Percentiles rank a stretch among this genome's conserved stretches.
Evolutionary conservation across 495 filamentous ascomycete genomes (phyloP).

Genomic region (Penicillium ucsense): DNA sequence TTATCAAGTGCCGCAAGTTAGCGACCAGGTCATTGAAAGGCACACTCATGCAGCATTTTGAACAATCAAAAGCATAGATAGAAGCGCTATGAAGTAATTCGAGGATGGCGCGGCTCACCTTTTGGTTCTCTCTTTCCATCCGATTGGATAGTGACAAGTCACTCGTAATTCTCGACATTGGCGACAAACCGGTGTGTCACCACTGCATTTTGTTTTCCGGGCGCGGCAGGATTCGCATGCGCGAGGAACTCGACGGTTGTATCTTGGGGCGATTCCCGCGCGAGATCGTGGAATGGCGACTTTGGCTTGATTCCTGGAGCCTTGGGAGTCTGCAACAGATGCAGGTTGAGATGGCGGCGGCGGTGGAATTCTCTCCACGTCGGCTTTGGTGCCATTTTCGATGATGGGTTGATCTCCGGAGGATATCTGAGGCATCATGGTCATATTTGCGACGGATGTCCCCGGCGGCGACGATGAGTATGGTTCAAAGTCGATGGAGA

Average conservation of each 20-base stretch:
- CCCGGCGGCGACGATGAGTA: too few species aligned
- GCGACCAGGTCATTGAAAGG: background rate
- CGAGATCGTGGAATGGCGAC: slow-evolving; percentile 38
- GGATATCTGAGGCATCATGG: slow-evolving; percentile 3
- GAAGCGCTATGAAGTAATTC: too few species aligned
- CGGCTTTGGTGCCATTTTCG: background rate
- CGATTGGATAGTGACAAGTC: slow-evolving; percentile 45
- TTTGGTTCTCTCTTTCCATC: slow-evolving; percentile 50
- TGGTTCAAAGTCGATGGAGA: too few species aligned
- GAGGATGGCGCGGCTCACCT: slow-evolving; percentile 23
- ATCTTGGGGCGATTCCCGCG: slow-evolving; percentile 18
- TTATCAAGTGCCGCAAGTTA: background rate
- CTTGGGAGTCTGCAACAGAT: slow-evolving; percentile 4
- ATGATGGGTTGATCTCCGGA: background rate
- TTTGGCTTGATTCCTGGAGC: slow-evolving; percentile 22
- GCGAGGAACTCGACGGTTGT: slow-evolving; percentile 36
- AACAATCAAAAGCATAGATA: too few species aligned
- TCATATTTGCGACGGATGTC: slow-evolving; percentile 7
- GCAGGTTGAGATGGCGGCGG: background rate
- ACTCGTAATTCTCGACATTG: slow-evolving; percentile 46
- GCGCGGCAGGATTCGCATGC: slow-evolving; percentile 67
- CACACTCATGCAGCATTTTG: too few species aligned
- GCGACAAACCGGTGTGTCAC: slow-evolving; percentile 45
- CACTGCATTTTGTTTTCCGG: slow-evolving; percentile 56
- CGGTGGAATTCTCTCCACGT: background rate